phyloP scores from a whole-genome alignment of 1,139 yeast species.

The Kodamaea alishanica region DNA sequence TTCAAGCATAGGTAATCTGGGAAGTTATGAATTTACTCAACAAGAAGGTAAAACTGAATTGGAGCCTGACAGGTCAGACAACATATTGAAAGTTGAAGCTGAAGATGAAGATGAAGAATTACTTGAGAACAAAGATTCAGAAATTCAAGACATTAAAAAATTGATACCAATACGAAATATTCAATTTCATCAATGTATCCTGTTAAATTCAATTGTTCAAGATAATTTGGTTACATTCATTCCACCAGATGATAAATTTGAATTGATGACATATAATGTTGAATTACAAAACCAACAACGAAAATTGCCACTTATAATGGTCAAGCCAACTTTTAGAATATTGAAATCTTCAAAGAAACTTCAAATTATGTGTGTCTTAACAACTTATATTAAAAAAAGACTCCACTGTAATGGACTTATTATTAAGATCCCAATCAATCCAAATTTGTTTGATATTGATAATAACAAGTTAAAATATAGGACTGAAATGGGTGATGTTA shows the following conservation, averaged over 20 bases:
- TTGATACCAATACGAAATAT: slow-evolving; percentile 39
- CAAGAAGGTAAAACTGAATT: neutral
- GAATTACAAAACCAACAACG: slow-evolving; percentile 37
- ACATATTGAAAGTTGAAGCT: slow-evolving; percentile 15
- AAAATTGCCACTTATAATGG: slow-evolving; percentile 37
- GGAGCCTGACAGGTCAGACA: slow-evolving; percentile 13
- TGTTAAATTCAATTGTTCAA: slow-evolving; percentile 35
- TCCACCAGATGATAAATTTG: slow-evolving; percentile 47
- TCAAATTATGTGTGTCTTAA: slow-evolving; percentile 35
- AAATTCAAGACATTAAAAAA: slow-evolving; percentile 7
- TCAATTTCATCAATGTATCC: slow-evolving; percentile 47
- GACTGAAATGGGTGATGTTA: slow-evolving; percentile 41
- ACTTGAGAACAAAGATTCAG: neutral
- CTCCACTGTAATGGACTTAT: slow-evolving; percentile 32
- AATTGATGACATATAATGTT: slow-evolving; percentile 38
- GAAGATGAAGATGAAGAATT: slow-evolving; percentile 17
- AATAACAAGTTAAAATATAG: slow-evolving; percentile 32
- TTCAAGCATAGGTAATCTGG: slow-evolving; percentile 12
- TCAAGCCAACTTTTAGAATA: slow-evolving; percentile 34
- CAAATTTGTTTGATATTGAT: slow-evolving; percentile 29
- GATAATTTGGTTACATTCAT: slow-evolving; percentile 40
- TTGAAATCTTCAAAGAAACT: slow-evolving; percentile 21
- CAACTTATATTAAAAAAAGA: slow-evolving; percentile 34
- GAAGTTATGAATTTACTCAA: slow-evolving; percentile 7
- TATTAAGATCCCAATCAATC: slow-evolving; percentile 37